Percentiles rank a stretch among this genome's conserved stretches.
Evolutionary conservation across 108 stramenopile genomes (phyloP).

Genomic region (Discostella stelligeroides): DNA sequence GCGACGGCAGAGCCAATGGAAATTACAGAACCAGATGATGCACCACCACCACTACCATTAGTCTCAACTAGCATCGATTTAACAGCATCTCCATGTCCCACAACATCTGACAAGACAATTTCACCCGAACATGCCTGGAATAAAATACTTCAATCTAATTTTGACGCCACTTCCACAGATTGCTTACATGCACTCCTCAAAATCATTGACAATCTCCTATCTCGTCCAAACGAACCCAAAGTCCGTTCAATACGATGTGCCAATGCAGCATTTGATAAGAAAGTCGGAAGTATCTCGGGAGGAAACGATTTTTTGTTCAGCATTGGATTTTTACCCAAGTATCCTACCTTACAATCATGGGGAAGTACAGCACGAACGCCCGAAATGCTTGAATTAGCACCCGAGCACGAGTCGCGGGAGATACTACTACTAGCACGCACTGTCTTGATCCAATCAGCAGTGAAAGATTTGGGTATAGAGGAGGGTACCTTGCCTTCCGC

Average conservation of each 20-base stretch:
- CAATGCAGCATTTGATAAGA: slow-evolving; percentile 62
- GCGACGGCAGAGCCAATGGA: slow-evolving; percentile 23
- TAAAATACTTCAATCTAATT: slow-evolving; percentile 55
- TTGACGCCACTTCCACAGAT: slow-evolving; percentile 60
- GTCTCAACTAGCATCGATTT: too few relatives aligned
- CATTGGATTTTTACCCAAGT: slow-evolving; percentile 61
- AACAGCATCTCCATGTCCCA: neutral
- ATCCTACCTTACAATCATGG: slow-evolving; percentile 26
- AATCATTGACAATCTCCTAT: slow-evolving; percentile 73
- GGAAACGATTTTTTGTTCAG: slow-evolving; percentile 67
- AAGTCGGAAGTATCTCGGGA: slow-evolving; percentile 56
- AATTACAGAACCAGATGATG: neutral
- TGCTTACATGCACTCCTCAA: slow-evolving; percentile 73
- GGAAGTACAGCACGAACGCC: neutral
- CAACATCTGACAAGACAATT: neutral
- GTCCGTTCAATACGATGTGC: slow-evolving; percentile 67
- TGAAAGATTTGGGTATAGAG: slow-evolving; percentile 50
- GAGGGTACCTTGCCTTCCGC: slow-evolving; percentile 45
- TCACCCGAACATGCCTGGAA: slow-evolving; percentile 46
- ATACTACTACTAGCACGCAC: slow-evolving; percentile 47
- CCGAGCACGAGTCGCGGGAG: slow-evolving; percentile 48
- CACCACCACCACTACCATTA: neutral
- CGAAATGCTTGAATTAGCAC: slow-evolving; percentile 39
- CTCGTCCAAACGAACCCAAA: slow-evolving; percentile 63
- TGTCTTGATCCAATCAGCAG: slow-evolving; percentile 46